phyloP scores from a whole-genome alignment of 805 yeast genomes.

The Saccharomycopsis vini region DNA sequence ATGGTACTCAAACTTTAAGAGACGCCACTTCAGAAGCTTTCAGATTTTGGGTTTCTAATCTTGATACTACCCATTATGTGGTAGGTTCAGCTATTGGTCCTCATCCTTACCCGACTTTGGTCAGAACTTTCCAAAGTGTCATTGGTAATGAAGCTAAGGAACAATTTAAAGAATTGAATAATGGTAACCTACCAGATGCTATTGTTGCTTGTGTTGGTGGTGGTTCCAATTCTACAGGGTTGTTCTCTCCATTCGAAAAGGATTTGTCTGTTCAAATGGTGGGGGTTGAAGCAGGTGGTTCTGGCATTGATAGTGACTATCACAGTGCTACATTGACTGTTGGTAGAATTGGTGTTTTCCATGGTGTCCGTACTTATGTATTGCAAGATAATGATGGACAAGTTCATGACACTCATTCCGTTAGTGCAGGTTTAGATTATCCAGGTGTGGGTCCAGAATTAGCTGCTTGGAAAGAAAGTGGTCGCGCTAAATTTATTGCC shows the following conservation, averaged over 20 bases:
- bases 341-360: slow-evolving; percentile 96
- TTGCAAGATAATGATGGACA: slow-evolving; percentile 91
- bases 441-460: slow-evolving; percentile 99
- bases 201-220: slow-evolving; percentile 99
- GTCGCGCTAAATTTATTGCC: slow-evolving; percentile 84
- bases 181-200: slow-evolving; percentile 83
- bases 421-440: slow-evolving; percentile 96
- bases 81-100: slow-evolving; percentile 99
- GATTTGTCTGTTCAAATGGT: slow-evolving; percentile 68
- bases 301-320: slow-evolving; percentile 78
- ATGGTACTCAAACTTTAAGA: slow-evolving; percentile 92
- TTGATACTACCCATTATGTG: slow-evolving; percentile 82
- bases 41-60: slow-evolving; percentile 87
- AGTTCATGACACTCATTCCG: slow-evolving; percentile 95
- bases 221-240: slow-evolving; percentile 94
- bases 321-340: slow-evolving; percentile 95
- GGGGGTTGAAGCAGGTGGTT: slow-evolving; percentile 99
- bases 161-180: slow-evolving; percentile 71
- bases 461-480: slow-evolving; percentile 89
- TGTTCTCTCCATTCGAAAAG: slow-evolving; percentile 88
- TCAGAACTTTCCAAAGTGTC: slow-evolving; percentile 95
- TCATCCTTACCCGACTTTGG: slow-evolving; percentile 97
- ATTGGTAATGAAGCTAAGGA: slow-evolving; percentile 92
- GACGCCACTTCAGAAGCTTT: slow-evolving; percentile 98
- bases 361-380: slow-evolving; percentile 92